Evolutionary conservation across 116 monocot species (phyloP), one percentile per base, ranked within the genome.

Genomic region (Trichopus zeylanicus): DNA sequence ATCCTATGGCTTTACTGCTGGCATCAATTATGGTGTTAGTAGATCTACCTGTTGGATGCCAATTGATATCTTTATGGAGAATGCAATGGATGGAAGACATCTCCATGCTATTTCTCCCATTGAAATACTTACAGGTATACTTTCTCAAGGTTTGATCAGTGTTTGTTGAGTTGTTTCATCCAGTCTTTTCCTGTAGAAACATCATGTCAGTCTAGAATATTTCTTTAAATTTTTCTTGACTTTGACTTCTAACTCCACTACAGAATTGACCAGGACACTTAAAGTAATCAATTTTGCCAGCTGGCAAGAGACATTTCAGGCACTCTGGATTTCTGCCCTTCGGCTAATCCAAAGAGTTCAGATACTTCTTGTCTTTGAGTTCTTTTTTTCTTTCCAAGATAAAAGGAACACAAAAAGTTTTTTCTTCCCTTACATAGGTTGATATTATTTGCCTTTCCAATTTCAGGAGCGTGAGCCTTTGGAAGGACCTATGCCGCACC

Each of bases 231-330:
- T n/a, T 28, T 28, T 26, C 26, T 53, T 27, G 23, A 12, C 12
- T 10, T 15, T 39, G 11, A 37, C 38, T 25, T 26, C 12, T 16
- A 28, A 27, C 2, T 59, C 2, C 26, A 37, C 46, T 66, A 31
- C 75, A 94, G 94, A 82, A 56, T 37, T 83, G 63, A 83, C 64
- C 12, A 89, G 63, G 63, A 78, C 89, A 46, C 80, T 86, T 35
- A 80, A 83, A 77, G 63, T 83, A 31, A 53, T 78, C 53, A 94
- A 94, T 59, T 73, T 75, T 46, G 94, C 94, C 28, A 86, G 75
- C 70, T 94, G 94, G 94, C 94, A 89, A 55, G 94, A 94, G 54
- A 89, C 94, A 4, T 89, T 94, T 67, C 76, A 76, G 67, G 94
- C 89, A 63, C 70, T 94, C 25, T 94, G 94, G 94, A 42, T 89